Base-by-base conservation (phyloP, 2,329 filamentous ascomycete genomes). In the Venturia carpophila region DNA sequence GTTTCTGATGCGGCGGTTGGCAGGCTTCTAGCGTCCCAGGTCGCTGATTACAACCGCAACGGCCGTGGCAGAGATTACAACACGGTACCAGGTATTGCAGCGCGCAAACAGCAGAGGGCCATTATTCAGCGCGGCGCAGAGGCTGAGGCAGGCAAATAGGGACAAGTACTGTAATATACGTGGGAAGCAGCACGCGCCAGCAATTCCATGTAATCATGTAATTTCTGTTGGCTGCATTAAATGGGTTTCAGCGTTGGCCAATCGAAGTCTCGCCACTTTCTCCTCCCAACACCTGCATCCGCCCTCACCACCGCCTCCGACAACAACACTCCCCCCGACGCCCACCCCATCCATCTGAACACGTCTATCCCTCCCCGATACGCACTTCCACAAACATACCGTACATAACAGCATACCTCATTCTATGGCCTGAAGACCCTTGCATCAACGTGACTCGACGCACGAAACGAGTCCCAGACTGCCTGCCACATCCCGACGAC, bases 141-240 rank as follows among this genome's bases (percentile, higher is more conserved):
- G 10, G 15, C 15, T 15, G 24, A 27, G 10, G 11, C 45, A 41
- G 1, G 3, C 47, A 30, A 52, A 52, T 27, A 5, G 47, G 47
- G 21, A 52, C 47, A 27, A 10, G 9, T 21, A 27, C 15, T 15
- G 47, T 52, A 52, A 52, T 52, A 30, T 52, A 52, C 13, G 5
- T 52, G 47, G 21, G 47, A 52, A 13, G 47, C 11, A 27, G 45
- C 45, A 49, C 45, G 45, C 45, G 45, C 45, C 7, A 19, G 4
- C 45, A 21, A 47, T 24, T 47, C n/a, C 19, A 52, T 52, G 47
- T 52, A 52, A 27, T 52, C 47, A 37, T 58, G 52, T 58, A 34
- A 58, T 58, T 10, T 34, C 52, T 58, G 52, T 27, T 34, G 27
- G 27, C 52, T 58, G 52, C 52, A 58, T 58, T 58, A 58, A 58